These are phyloP conservation scores for Zoysia pacifica DNA, from an alignment of 176 grass and related monocot genomes.

Conservation along the genomic window DNA sequence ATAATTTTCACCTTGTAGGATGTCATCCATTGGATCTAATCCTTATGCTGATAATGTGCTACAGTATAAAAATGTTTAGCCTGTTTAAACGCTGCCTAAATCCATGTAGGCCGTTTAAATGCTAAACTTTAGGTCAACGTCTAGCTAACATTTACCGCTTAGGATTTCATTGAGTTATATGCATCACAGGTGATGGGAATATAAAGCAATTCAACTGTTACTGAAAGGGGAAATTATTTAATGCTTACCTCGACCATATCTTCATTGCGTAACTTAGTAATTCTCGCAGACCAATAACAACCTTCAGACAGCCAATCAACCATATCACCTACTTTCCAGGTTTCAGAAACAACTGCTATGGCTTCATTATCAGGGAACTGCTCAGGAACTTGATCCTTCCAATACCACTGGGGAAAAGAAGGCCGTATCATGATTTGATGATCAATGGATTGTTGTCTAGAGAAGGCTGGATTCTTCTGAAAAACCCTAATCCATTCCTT, in stretches of 20 bases:
- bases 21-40: too few species aligned
- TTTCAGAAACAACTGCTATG: conserved; percentile 38
- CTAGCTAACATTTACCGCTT: too few species aligned
- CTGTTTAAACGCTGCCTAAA: too few species aligned
- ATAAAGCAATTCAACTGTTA: conserved; percentile 12
- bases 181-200: background rate
- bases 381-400: conserved; percentile 39
- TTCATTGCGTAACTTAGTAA: conserved; percentile 44
- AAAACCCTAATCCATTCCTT: conserved; percentile 53
- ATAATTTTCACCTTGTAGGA: too few species aligned
- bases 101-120: too few species aligned
- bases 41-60: too few species aligned
- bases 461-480: conserved; percentile 24
- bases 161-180: background rate
- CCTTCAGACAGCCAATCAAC: conserved; percentile 54
- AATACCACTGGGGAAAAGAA: conserved; percentile 58
- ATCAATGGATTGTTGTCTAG: conserved; percentile 18
- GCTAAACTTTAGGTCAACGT: too few species aligned
- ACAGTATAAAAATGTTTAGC: too few species aligned
- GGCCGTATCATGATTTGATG: conserved; percentile 70
- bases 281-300: conserved; percentile 61
- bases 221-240: conserved; percentile 9
- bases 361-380: conserved; percentile 28
- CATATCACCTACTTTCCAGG: conserved; percentile 63
- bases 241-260: conserved; percentile 45